Conservation (phyloP, 768 basidiomycete genomes). For the Coprinopsis cinerea region DNA sequence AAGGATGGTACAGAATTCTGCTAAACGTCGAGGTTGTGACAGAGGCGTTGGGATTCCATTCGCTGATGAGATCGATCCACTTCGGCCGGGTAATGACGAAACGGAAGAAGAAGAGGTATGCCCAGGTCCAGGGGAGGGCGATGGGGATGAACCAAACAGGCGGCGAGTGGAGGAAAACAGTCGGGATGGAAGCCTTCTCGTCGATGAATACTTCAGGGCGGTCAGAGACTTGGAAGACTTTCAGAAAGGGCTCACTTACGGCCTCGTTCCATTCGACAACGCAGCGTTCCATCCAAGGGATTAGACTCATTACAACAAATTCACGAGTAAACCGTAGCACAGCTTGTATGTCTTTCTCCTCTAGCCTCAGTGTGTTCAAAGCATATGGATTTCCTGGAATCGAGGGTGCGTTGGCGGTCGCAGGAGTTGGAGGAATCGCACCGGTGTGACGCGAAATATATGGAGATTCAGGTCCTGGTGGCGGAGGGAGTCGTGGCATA, state of each 20-base stretch:
- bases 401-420: conserved; percentile 15
- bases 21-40: conserved; percentile 78
- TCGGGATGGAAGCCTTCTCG: conserved; percentile 73
- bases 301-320: conserved; percentile 80
- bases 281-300: conserved; percentile 97
- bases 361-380: conserved; percentile 47
- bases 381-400: conserved; percentile 21
- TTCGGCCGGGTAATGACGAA: conserved; percentile 32
- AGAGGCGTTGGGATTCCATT: conserved; percentile 34
- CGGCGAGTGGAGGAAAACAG: conserved; percentile 84
- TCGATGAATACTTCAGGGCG: conserved; percentile 55
- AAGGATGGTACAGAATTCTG: conserved; percentile 90
- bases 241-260: conserved; percentile 32
- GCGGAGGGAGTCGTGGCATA: conserved; percentile 62
- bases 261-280: conserved; percentile 92
- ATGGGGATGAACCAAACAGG: conserved; percentile 60
- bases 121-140: conserved; percentile 39
- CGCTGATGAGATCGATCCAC: conserved; percentile 28
- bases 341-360: conserved; percentile 68
- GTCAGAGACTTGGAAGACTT: not conserved
- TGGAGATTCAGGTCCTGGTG: conserved; percentile 30
- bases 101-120: conserved; percentile 35
- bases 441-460: conserved; percentile 12
- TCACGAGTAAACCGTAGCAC: conserved; percentile 79
- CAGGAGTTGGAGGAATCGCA: conserved; percentile 14